Evolutionary conservation across 768 basidiomycete genomes (phyloP), one percentile per base, ranked within the genome.

Genomic region (Pulveroboletus sp.): DNA sequence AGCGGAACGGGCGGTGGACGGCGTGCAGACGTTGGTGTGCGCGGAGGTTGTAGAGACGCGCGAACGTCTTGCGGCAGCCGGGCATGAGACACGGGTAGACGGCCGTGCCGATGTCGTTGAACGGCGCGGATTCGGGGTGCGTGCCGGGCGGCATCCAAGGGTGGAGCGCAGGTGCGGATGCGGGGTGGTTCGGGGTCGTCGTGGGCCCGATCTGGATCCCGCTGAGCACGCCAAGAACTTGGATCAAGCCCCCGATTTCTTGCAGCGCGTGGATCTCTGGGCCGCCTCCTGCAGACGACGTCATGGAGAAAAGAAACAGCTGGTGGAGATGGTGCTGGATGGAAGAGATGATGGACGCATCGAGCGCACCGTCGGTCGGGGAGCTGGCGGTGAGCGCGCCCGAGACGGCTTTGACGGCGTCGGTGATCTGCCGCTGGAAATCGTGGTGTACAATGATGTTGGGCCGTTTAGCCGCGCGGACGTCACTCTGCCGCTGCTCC

Each of bases 191-290:
- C 7, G 52, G 51, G 7, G 76, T 71, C 37, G 61, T 43, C 24
- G 72, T 55, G 16, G 72, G 65, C 10, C 70, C 75, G 45, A 91
- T 89, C 57, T 82, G 85, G 36, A 88, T 83, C 2, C 84, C 86
- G 53, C 83, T 86, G 50, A 91, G 77, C 29, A 90, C 84, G 17
- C 87, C 87, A 37, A 91, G 76, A 54, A 89, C 85, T 58, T 90
- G 88, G 49, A 90, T 86, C 45, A 91, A 74, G n/a, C 85, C 86
- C 36, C 82, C 79, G 34, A 90, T 79, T 65, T 91, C 88, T 62
- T 87, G 86, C 2, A 90, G 68, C 1, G 75, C 71, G 48, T 78
- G 76, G 70, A 77, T 79, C 44, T 77, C 76, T 41, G 62, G 70
- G 26, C 78, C 82, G 23, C 74, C 75, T 23, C 71, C 67, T 6